Evolutionary conservation across 495 filamentous ascomycete genomes (phyloP).

Genomic region (Annulohypoxylon maeteangense): DNA sequence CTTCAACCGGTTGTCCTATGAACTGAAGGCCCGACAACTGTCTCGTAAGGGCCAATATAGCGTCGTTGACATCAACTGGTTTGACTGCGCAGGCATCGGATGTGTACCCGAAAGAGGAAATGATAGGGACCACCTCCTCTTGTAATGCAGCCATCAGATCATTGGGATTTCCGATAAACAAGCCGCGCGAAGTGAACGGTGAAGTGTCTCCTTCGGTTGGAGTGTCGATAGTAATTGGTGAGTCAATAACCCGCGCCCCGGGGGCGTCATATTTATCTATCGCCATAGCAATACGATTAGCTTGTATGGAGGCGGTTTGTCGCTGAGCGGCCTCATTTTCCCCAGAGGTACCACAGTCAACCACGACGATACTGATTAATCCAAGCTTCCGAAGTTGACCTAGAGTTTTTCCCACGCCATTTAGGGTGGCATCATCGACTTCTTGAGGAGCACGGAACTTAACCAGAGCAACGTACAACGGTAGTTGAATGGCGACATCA

Average conservation of each 20-base stretch:
- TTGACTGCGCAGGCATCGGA: conserved; percentile 66
- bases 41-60: conserved; percentile 74
- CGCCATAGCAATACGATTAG: conserved; percentile 76
- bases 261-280: conserved; percentile 73
- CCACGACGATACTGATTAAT: conserved; percentile 80
- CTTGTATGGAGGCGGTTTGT: conserved; percentile 66
- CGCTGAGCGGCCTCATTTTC: conserved; percentile 42
- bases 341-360: conserved; percentile 68
- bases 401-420: conserved; percentile 84
- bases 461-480: conserved; percentile 84
- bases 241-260: conserved; percentile 74
- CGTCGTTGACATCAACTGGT: conserved; percentile 69
- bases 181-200: conserved; percentile 43
- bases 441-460: conserved; percentile 80
- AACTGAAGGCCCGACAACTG: conserved; percentile 74
- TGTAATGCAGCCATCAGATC: conserved; percentile 74
- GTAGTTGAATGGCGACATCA: conserved; percentile 52
- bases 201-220: conserved; percentile 22
- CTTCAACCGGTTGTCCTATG: conserved; percentile 52
- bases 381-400: conserved; percentile 84
- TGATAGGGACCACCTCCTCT: conserved; percentile 80
- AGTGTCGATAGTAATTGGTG: conserved; percentile 59
- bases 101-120: conserved; percentile 75
- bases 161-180: conserved; percentile 60
- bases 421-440: conserved; percentile 71